Base-by-base conservation (phyloP, 2,329 filamentous ascomycete species). In the Phialophora verrucosa region DNA sequence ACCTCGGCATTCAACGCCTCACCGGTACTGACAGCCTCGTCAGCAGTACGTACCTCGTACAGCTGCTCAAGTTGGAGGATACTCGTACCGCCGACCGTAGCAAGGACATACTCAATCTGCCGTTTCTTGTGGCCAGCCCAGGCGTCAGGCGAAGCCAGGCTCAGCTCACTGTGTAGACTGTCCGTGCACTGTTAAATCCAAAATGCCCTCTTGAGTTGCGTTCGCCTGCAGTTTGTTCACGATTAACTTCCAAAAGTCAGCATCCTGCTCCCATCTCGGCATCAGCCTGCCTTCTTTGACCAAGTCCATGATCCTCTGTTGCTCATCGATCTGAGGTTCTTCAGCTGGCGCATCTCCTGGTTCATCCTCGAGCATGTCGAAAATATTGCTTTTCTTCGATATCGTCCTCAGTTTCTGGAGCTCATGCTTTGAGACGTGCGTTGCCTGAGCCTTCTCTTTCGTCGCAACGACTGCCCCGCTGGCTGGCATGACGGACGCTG, bases 211-310 rank as follows among this genome's bases (percentile, higher is more conserved):
- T 55, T 81, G 72, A 0, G 86, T 88, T 2, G 86, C 87, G 76
- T 88, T 89, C 1, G 87, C 82, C 47, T 87, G 78, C 63, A 89
- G 73, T 69, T 82, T 85, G 70, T 89, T 89, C 1, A 84, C 84
- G 73, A 88, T 87, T 10, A 82, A 74, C 3, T 76, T 72, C 87
- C 87, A 89, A 72, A 89, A 88, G 17, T 78, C 67, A 49, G 53
- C 63, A 50, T 72, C 75, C 4, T 78, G 79, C 1, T 79, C 78
- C 64, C 84, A 83, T 1, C 78, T 74, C 7, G 87, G 86, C 67
- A 89, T 84, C 54, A 84, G 73, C 50, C 80, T 74, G 67, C 80
- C 81, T 7, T 76, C 68, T 59, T 66, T 59, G 17, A 76, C 72
- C 57, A 75, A 74, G 29, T 59, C 57, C 14, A 68, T 69, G 35